Evolutionary conservation across 352 stramenopile genomes (phyloP).

Genomic region (Pythium sukuiense): DNA sequence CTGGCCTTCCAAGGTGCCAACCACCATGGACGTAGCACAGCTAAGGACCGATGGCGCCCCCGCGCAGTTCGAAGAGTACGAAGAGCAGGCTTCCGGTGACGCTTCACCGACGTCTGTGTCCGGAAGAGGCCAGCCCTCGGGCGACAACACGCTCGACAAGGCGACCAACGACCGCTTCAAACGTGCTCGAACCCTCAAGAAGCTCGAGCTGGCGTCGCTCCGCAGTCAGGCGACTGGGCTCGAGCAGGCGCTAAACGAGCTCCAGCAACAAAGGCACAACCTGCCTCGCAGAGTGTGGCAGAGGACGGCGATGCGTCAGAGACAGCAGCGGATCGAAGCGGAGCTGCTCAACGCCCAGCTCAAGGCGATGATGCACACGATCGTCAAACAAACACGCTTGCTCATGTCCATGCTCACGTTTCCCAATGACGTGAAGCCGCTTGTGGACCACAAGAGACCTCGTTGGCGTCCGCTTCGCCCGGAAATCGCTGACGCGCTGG

Average conservation of each 20-base stretch:
- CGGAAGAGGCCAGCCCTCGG: too few species aligned
- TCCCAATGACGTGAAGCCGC: conserved; percentile 8
- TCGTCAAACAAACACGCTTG: conserved; percentile 14
- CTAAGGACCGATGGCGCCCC: too few species aligned
- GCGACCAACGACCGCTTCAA: conserved; percentile 14
- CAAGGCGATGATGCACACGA: conserved; percentile 5
- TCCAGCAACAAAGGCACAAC: conserved; percentile 4
- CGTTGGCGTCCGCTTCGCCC: not conserved
- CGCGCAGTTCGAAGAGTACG: too few species aligned
- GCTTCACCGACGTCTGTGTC: too few species aligned
- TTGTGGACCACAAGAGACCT: conserved; percentile 17
- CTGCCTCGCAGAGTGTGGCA: conserved; percentile 6
- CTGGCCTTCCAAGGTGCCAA: too few species aligned
- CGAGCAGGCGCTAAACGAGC: conserved; percentile 10
- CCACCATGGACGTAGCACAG: too few species aligned
- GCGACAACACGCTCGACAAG: not conserved
- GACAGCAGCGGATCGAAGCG: conserved; percentile 13
- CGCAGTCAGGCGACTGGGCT: not conserved
- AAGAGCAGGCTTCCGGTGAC: too few species aligned
- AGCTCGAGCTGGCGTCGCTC: conserved; percentile 7
- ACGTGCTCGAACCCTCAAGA: conserved; percentile 19
- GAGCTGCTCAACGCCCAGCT: conserved; percentile 20
- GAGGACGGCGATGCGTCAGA: conserved; percentile 9
- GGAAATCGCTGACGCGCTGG: conserved; percentile 1
- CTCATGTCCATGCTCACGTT: conserved; percentile 6